Evolutionary conservation across 768 basidiomycete genomes (phyloP).

Genomic region (Termitomyces sp.): DNA sequence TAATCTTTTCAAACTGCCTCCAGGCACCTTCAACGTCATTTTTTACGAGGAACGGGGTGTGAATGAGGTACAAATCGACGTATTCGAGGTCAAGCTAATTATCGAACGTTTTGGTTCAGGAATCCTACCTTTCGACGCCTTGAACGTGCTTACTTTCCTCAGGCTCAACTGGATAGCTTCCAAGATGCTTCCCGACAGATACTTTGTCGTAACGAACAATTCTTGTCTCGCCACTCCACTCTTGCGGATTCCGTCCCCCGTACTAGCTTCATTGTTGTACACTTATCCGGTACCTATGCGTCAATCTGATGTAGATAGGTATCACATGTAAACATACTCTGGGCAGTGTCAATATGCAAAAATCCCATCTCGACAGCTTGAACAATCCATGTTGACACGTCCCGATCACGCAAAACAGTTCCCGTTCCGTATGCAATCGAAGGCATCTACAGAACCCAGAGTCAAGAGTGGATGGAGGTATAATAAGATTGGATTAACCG

Average conservation of each 20-base stretch:
- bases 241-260: slow-evolving; percentile 37
- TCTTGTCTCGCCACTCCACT: slow-evolving; percentile 39
- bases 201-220: slow-evolving; percentile 55
- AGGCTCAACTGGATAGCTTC: slow-evolving; percentile 43
- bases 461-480: background rate
- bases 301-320: slow-evolving; percentile 10
- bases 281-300: slow-evolving; percentile 19
- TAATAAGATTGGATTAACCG: background rate
- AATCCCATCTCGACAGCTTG: slow-evolving; percentile 14
- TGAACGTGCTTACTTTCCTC: slow-evolving; percentile 29
- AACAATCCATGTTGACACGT: slow-evolving; percentile 5
- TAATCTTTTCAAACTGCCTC: slow-evolving; percentile 51
- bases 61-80: slow-evolving; percentile 70
- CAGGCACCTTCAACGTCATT: slow-evolving; percentile 36
- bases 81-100: slow-evolving; percentile 52
- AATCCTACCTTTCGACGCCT: background rate
- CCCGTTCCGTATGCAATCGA: slow-evolving; percentile 15
- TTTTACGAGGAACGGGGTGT: slow-evolving; percentile 32
- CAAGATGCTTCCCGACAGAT: slow-evolving; percentile 31
- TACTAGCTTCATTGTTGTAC: slow-evolving; percentile 31
- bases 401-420: slow-evolving; percentile 1
- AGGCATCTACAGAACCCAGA: slow-evolving; percentile 6
- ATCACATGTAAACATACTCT: slow-evolving; percentile 9
- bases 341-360: slow-evolving; percentile 19
- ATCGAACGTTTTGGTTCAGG: background rate